phyloP scores from a whole-genome alignment of 495 filamentous ascomycete genomes.

The Lophium mytilinum region DNA sequence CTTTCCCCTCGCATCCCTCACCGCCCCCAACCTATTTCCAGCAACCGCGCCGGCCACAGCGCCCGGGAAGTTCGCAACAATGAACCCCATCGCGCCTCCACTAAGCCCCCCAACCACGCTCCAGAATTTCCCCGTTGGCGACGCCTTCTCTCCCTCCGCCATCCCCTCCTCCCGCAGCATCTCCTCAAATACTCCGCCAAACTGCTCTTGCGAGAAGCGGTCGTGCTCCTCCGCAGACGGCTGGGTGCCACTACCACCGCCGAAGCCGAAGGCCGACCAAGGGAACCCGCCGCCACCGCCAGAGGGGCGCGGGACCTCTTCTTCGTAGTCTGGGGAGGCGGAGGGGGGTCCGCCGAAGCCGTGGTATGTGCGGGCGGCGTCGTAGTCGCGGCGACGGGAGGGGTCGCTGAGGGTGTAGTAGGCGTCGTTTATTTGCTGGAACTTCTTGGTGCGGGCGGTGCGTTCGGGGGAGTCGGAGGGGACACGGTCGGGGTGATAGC shows the following conservation, averaged over 20 bases:
- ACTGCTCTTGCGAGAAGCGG: slow-evolving; percentile 60
- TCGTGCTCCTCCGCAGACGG: slow-evolving; percentile 44
- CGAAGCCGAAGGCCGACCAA: slow-evolving; percentile 53
- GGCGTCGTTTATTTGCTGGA: slow-evolving; percentile 95
- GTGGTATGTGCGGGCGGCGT: slow-evolving; percentile 54
- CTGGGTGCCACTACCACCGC: slow-evolving; percentile 30
- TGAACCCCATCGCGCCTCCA: slow-evolving; percentile 88
- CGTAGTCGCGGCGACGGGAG: slow-evolving; percentile 77
- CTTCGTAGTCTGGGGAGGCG: slow-evolving; percentile 35
- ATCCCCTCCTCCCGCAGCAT: slow-evolving; percentile 94
- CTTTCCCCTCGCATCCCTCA: slow-evolving; percentile 86
- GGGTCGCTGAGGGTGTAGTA: slow-evolving; percentile 91
- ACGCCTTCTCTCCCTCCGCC: slow-evolving; percentile 47
- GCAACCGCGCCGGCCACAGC: slow-evolving; percentile 85
- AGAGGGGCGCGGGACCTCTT: slow-evolving; percentile 45
- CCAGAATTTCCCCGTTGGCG: slow-evolving; percentile 74
- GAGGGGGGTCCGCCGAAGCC: slow-evolving; percentile 35
- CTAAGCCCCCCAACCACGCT: slow-evolving; percentile 73
- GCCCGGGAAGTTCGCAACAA: slow-evolving; percentile 84
- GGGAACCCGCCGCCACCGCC: slow-evolving; percentile 41
- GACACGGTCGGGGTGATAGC: slow-evolving; percentile 90
- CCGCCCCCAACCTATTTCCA: slow-evolving; percentile 78
- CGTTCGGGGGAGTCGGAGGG: slow-evolving; percentile 78
- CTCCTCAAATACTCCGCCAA: slow-evolving; percentile 89
- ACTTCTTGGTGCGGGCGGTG: slow-evolving; percentile 71